A percentile compares a stretch with the other conserved stretches of the same genome.
Evolutionary conservation across 1,139 yeast species (phyloP).

Genomic region (Nakaseomyces sp.): DNA sequence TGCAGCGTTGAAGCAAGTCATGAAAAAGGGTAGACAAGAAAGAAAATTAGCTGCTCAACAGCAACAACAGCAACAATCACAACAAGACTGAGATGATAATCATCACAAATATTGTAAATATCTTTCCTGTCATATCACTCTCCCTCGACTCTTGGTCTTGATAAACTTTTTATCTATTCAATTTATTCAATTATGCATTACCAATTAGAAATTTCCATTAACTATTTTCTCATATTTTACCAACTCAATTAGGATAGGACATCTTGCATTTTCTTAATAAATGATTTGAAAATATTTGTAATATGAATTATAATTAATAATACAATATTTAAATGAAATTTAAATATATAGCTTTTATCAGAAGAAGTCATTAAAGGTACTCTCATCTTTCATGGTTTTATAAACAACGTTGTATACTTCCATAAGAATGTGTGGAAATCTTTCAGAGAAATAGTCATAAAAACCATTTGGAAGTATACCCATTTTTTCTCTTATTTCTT

Average conservation of each 20-base stretch:
- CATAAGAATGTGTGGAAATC: conserved; percentile 75
- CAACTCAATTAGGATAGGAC: background rate
- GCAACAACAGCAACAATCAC: background rate
- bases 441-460: conserved; percentile 59
- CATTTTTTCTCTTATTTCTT: conserved; percentile 49
- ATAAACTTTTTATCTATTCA: background rate
- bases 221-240: background rate
- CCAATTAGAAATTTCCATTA: background rate
- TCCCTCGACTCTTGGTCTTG: too few species aligned
- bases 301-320: background rate
- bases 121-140: background rate
- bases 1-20: conserved; percentile 83
- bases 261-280: background rate
- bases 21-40: conserved; percentile 80
- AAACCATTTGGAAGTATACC: conserved; percentile 81
- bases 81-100: background rate
- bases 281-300: conserved; percentile 5
- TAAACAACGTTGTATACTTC: conserved; percentile 61
- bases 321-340: background rate
- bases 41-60: conserved; percentile 44
- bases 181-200: background rate
- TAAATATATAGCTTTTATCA: conserved; percentile 10
- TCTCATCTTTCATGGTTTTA: conserved; percentile 51
- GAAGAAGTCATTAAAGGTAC: conserved; percentile 48
- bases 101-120: background rate